Conservation (phyloP, 2,329 filamentous ascomycete genomes). For the Trichophyton benhamiae region DNA sequence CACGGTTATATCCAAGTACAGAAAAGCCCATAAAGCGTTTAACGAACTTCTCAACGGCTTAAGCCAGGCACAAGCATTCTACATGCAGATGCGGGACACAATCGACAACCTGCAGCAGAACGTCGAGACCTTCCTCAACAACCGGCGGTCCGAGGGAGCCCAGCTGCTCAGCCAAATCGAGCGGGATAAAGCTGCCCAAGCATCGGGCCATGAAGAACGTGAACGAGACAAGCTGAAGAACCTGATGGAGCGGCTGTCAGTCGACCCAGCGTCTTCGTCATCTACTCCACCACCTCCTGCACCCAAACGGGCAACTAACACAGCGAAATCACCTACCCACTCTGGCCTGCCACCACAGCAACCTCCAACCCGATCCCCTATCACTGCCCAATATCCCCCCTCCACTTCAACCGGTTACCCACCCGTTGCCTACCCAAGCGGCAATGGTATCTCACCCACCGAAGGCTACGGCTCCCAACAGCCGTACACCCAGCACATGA, state of each 20-base stretch:
- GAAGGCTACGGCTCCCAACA: conserved; percentile 15
- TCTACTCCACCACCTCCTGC: conserved; percentile 26
- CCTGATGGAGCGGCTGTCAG: conserved; percentile 90
- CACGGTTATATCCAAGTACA: conserved; percentile 73
- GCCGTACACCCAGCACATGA: conserved; percentile 20
- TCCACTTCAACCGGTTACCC: background rate
- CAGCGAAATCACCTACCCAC: conserved; percentile 10
- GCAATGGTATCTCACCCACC: conserved; percentile 17
- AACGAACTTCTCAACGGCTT: conserved; percentile 78
- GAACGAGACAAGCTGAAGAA: conserved; percentile 77
- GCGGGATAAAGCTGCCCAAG: conserved; percentile 54
- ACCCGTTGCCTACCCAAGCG: background rate
- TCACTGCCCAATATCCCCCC: background rate
- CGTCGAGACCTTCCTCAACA: conserved; percentile 93
- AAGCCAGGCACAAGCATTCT: conserved; percentile 81
- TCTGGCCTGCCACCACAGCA: background rate
- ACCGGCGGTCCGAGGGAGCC: conserved; percentile 78
- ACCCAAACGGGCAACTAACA: conserved; percentile 27
- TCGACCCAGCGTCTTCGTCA: conserved; percentile 47
- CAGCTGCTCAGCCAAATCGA: conserved; percentile 84
- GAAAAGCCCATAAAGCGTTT: conserved; percentile 83
- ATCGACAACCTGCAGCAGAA: conserved; percentile 89
- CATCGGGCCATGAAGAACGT: conserved; percentile 54
- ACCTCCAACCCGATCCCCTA: background rate
- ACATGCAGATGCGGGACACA: conserved; percentile 89